Evolutionary conservation across 129 eudicot genomes (phyloP).

Genomic region (Lactuca saligna): DNA sequence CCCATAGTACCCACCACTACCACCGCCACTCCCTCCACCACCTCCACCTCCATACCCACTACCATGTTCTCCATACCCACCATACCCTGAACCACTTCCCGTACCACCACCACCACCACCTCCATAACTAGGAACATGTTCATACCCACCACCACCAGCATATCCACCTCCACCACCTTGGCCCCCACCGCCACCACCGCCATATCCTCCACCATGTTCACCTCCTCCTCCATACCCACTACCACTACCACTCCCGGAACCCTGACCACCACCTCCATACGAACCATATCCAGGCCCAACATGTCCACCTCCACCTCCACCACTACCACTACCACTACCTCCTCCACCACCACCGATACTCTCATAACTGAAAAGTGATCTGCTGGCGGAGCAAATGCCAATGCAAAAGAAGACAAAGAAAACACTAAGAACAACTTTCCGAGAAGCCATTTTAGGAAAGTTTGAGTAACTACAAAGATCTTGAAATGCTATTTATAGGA

Average conservation of each 20-base stretch:
- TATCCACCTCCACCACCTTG: slow-evolving; percentile 34
- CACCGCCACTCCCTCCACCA: slow-evolving; percentile 41
- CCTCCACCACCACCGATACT: slow-evolving; percentile 29
- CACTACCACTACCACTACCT: slow-evolving; percentile 12
- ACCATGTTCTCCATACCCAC: slow-evolving; percentile 47
- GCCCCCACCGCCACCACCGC: slow-evolving; percentile 35
- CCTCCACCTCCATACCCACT: slow-evolving; percentile 56
- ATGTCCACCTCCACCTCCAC: slow-evolving; percentile 37
- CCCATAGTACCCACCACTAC: slow-evolving; percentile 41
- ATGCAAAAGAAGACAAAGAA: slow-evolving; percentile 40
- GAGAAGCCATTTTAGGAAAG: slow-evolving; percentile 43
- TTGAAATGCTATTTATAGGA: slow-evolving; percentile 34
- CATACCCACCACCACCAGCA: slow-evolving; percentile 37
- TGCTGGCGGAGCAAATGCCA: slow-evolving; percentile 43
- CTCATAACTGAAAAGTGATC: slow-evolving; percentile 44
- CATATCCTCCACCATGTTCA: slow-evolving; percentile 35
- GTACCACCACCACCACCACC: slow-evolving; percentile 40
- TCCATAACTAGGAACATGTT: slow-evolving; percentile 41
- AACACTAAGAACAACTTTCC: slow-evolving; percentile 22
- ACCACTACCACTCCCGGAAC: slow-evolving; percentile 40
- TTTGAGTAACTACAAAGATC: slow-evolving; percentile 6
- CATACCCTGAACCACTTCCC: slow-evolving; percentile 46
- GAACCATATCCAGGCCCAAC: slow-evolving; percentile 27
- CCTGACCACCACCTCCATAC: slow-evolving; percentile 43
- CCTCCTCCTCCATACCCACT: slow-evolving; percentile 38